Evolutionary conservation across 495 filamentous ascomycete species (phyloP), one percentile per base, ranked within the genome.

Genomic region (Hyphodiscus hymeniophilus): DNA sequence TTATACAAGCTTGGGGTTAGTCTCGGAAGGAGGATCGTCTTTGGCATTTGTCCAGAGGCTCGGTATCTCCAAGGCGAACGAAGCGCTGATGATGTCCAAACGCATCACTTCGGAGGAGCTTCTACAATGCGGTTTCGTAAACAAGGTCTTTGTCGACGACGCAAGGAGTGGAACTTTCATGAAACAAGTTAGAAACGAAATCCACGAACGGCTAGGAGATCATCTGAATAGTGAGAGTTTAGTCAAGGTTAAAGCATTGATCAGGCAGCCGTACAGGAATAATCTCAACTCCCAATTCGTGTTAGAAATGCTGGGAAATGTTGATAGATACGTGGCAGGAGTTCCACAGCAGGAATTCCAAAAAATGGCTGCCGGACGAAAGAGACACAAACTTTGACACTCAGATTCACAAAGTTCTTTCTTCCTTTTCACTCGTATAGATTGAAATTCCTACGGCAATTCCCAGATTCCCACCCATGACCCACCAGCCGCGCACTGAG

Each of bases 31-130:
- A 26, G 86, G 82, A 15, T 78, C 88, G 0, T 87, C 81, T 30
- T 63, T 73, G 17, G 84, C 79, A 10, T 81, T 98, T 51, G 89
- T 95, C 20, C 79, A 85, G 57, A 70, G 89, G 1, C 68, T 98
- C 17, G 92, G 92, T 0, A 75, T 91, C 42, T 72, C 78, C 53
- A 91, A 88, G 63, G 91, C 92, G 1, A 95, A 95, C 60, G 92
- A 98, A 72, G 92, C 92, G 31, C 71, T 98, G 2, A 82, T 98
- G 47, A 87, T 95, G 80, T 89, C 83, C 57, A 86, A 87, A 64
- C 73, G 83, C 12, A 85, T 98, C 48, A 67, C 71, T 0, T 71
- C 74, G 22, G 79, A 84, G 8, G 92, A 98, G 65, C 73, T 98
- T 36, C 67, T 90, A 45, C 63, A 70, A 7, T 66, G 75, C 1